Percentiles rank a stretch among this genome's conserved stretches.
Evolutionary conservation across 768 basidiomycete genomes (phyloP).

Genomic region (Rubroboletus pulcherrimus): DNA sequence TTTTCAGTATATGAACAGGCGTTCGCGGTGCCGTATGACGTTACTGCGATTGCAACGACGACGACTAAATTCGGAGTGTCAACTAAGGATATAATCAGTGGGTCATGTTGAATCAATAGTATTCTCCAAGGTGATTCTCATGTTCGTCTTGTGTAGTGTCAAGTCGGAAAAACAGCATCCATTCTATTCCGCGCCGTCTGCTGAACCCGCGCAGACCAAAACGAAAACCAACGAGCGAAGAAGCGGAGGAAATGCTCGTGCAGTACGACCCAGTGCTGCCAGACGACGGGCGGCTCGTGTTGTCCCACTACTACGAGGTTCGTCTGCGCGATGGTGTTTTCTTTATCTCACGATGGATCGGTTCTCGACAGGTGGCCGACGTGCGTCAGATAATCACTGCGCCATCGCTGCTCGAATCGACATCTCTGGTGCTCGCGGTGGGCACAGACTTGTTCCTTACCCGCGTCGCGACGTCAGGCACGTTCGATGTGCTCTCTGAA

Average conservation of each 20-base stretch:
- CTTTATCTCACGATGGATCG: background rate
- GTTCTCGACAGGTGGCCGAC: slow-evolving; percentile 55
- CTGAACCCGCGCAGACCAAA: slow-evolving; percentile 82
- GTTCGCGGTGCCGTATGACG: slow-evolving; percentile 63
- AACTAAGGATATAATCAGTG: slow-evolving; percentile 81
- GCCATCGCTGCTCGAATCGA: slow-evolving; percentile 87
- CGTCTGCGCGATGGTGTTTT: slow-evolving; percentile 24
- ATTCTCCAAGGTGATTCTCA: background rate
- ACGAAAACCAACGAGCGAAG: slow-evolving; percentile 69
- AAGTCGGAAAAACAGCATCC: slow-evolving; percentile 67
- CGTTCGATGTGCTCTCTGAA: slow-evolving; percentile 90
- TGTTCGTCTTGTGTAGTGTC: slow-evolving; percentile 53
- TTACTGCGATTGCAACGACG: slow-evolving; percentile 71
- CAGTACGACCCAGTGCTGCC: slow-evolving; percentile 80
- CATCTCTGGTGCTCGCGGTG: slow-evolving; percentile 80
- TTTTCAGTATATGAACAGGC: slow-evolving; percentile 63
- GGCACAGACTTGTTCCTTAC: slow-evolving; percentile 91
- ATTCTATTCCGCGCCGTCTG: slow-evolving; percentile 65
- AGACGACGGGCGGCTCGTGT: slow-evolving; percentile 56
- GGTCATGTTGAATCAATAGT: slow-evolving; percentile 20
- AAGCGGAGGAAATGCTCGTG: slow-evolving; percentile 81
- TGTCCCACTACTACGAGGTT: slow-evolving; percentile 58
- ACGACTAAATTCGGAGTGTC: slow-evolving; percentile 87
- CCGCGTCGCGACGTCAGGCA: slow-evolving; percentile 78
- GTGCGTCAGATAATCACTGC: slow-evolving; percentile 69